Evolutionary conservation across 352 stramenopile species (phyloP).

Genomic region (Globisporangium mamillatum): DNA sequence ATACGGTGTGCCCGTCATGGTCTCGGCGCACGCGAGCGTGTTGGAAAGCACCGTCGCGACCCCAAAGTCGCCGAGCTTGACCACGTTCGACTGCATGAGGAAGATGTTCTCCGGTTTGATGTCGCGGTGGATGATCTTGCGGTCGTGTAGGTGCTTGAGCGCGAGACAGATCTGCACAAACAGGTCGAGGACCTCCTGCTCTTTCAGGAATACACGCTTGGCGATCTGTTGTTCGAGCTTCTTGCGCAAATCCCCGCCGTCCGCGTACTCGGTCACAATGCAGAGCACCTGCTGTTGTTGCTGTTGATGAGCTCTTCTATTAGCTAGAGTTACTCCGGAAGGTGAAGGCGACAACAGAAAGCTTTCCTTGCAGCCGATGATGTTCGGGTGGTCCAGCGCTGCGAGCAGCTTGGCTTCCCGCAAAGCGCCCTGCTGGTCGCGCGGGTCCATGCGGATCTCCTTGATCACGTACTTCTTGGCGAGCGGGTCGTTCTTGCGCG

Average conservation of each 20-base stretch:
- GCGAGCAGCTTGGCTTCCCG: conserved; percentile 67
- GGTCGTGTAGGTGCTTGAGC: conserved; percentile 89
- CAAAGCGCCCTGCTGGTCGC: conserved; percentile 52
- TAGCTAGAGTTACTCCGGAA: background rate
- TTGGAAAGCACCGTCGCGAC: conserved; percentile 73
- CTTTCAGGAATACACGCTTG: conserved; percentile 20
- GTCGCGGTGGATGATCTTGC: conserved; percentile 92
- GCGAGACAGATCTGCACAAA: conserved; percentile 75
- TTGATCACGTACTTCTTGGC: conserved; percentile 69
- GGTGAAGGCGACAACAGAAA: conserved; percentile 39
- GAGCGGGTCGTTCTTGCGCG: conserved; percentile 31
- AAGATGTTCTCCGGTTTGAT: conserved; percentile 91
- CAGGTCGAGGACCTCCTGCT: conserved; percentile 47
- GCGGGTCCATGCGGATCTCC: conserved; percentile 68
- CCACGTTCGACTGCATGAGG: conserved; percentile 51
- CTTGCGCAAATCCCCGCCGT: conserved; percentile 69
- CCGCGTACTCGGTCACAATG: conserved; percentile 85
- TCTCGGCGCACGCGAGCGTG: conserved; percentile 70
- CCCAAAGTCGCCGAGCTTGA: conserved; percentile 83
- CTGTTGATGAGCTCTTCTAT: conserved; percentile 3
- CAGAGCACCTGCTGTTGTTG: conserved; percentile 43
- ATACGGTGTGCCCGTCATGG: conserved; percentile 82
- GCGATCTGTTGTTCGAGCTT: conserved; percentile 35
- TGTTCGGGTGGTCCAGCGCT: conserved; percentile 79
- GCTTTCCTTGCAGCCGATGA: conserved; percentile 78